Conservation (phyloP, 2,329 filamentous ascomycete species). For the Paracamarosporium sp. region DNA sequence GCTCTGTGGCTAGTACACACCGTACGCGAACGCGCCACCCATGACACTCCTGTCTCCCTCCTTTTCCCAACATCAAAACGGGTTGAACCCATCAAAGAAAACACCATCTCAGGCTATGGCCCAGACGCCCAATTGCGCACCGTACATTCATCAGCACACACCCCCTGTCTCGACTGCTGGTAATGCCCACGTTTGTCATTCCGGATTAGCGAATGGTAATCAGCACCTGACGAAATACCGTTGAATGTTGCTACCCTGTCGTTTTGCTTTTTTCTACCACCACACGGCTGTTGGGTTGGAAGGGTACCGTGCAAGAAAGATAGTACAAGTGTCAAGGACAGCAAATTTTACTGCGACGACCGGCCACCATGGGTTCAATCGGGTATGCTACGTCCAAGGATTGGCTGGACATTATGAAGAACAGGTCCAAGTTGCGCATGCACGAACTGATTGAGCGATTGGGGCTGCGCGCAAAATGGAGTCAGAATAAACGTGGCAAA, state of each 20-base stretch:
- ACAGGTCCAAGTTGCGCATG: slow-evolving; percentile 43
- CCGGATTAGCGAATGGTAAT: slow-evolving; percentile 1
- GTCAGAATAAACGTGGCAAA: slow-evolving; percentile 46
- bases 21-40: slow-evolving; percentile 2
- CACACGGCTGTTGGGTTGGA: too few species aligned
- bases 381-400: slow-evolving; percentile 41
- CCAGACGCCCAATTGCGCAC: neutral
- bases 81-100: slow-evolving; percentile 2
- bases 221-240: neutral
- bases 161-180: neutral
- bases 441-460: slow-evolving; percentile 45
- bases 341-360: neutral
- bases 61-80: slow-evolving; percentile 6
- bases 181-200: slow-evolving; percentile 2
- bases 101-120: neutral
- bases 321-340: too few species aligned
- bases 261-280: neutral
- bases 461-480: slow-evolving; percentile 44
- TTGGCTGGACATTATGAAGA: slow-evolving; percentile 47
- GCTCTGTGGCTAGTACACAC: neutral
- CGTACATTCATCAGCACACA: neutral
- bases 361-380: slow-evolving; percentile 19
- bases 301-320: too few species aligned
- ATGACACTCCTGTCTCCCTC: neutral
- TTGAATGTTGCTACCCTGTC: neutral